phyloP scores from a whole-genome alignment of 2,329 filamentous ascomycete species.

The Ophiostoma montium region DNA sequence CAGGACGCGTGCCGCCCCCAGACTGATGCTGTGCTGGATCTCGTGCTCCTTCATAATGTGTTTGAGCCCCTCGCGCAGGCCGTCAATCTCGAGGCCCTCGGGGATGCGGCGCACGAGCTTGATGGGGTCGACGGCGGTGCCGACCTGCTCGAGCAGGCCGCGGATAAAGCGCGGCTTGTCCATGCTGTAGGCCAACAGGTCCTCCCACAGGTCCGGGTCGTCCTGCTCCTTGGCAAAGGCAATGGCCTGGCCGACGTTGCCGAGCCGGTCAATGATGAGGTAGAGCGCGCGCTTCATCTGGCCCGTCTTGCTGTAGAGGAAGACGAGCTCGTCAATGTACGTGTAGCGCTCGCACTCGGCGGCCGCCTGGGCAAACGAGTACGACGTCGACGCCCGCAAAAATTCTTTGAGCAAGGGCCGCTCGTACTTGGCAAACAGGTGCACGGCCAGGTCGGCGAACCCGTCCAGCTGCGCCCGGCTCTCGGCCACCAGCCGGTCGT shows the following conservation, averaged over 20 bases:
- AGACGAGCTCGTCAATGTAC: constrained; percentile 88
- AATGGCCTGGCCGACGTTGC: constrained; percentile 84
- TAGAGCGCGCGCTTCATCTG: constrained; percentile 84
- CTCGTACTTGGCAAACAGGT: constrained; percentile 76
- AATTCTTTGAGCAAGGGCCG: constrained; percentile 73
- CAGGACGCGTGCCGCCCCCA: constrained; percentile 75
- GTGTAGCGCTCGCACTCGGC: constrained; percentile 67
- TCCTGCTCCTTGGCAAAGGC: constrained; percentile 88
- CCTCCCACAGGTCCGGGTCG: constrained; percentile 87
- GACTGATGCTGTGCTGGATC: constrained; percentile 83
- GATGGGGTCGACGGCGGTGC: constrained; percentile 85
- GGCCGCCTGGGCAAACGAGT: constrained; percentile 70
- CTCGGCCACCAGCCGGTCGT: constrained; percentile 43
- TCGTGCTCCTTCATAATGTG: constrained; percentile 94
- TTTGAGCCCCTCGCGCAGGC: constrained; percentile 72
- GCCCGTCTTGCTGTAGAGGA: constrained; percentile 87
- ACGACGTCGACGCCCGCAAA: constrained; percentile 68
- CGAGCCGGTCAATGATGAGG: constrained; percentile 85
- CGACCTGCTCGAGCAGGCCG: constrained; percentile 81
- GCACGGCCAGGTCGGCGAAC: constrained; percentile 75
- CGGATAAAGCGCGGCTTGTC: constrained; percentile 93
- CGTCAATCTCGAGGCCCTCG: constrained; percentile 83
- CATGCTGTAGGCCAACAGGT: constrained; percentile 91
- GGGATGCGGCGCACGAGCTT: constrained; percentile 81
- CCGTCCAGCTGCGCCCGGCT: constrained; percentile 61